phyloP scores from a whole-genome alignment of 495 filamentous ascomycete genomes.

The Penicillium flavigenum region DNA sequence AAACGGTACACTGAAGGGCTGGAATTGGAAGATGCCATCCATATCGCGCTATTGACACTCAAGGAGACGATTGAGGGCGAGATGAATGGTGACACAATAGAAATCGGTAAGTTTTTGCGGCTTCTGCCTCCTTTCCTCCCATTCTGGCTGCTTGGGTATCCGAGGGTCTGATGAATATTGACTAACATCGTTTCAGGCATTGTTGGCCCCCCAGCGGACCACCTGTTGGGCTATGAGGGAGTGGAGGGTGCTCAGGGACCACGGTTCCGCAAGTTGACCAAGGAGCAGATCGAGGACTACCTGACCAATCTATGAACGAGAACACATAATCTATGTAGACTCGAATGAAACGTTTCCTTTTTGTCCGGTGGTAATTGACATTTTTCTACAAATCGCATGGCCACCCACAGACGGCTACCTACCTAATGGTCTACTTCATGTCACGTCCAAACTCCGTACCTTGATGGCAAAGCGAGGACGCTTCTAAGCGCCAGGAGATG shows the following conservation, averaged over 20 bases:
- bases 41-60: slow-evolving; percentile 94
- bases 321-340: slow-evolving; percentile 19
- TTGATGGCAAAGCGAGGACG: neutral
- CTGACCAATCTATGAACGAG: slow-evolving; percentile 79
- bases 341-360: slow-evolving; percentile 23
- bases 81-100: slow-evolving; percentile 98
- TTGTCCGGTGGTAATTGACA: slow-evolving; percentile 24
- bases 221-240: slow-evolving; percentile 88
- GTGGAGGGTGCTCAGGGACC: slow-evolving; percentile 88
- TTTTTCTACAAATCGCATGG: slow-evolving; percentile 14
- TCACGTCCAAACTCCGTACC: neutral
- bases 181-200: slow-evolving; percentile 60
- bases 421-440: neutral
- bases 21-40: slow-evolving; percentile 96
- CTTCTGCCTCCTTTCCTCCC: neutral
- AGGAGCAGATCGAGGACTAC: slow-evolving; percentile 98
- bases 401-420: slow-evolving; percentile 10
- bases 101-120: slow-evolving; percentile 71
- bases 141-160: neutral
- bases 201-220: slow-evolving; percentile 89
- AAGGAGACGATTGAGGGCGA: slow-evolving; percentile 99
- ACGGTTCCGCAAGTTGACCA: slow-evolving; percentile 91
- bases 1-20: slow-evolving; percentile 97
- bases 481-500: neutral
- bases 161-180: neutral